A percentile compares a stretch with the other conserved stretches of the same genome.
phyloP scores from a whole-genome alignment of 2,329 filamentous ascomycete genomes.

The Colletotrichum destructivum region DNA sequence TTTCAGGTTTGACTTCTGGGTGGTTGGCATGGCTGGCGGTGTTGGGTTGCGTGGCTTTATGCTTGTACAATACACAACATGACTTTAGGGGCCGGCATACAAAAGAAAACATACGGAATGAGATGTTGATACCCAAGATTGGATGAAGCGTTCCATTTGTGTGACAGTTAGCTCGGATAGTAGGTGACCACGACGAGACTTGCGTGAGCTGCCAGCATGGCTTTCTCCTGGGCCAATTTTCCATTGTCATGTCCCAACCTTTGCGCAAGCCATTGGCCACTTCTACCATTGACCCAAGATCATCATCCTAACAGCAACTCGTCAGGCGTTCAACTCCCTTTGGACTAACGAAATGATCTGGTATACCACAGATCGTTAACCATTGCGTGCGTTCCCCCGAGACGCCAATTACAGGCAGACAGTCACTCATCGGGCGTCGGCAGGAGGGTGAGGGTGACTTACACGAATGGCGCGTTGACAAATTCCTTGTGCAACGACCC shows the following conservation, averaged over 20 bases:
- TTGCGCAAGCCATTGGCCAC: neutral
- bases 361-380: no score
- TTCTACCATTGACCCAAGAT: neutral
- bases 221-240: neutral
- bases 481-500: neutral
- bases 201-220: no score
- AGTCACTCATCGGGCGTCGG: neutral
- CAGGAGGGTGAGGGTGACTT: neutral
- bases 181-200: neutral
- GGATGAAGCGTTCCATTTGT: neutral
- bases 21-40: slow-evolving; percentile 42
- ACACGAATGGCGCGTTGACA: neutral
- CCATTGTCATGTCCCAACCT: no score
- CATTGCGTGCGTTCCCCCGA: no score
- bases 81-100: slow-evolving; percentile 42
- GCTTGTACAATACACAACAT: slow-evolving; percentile 43
- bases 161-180: neutral
- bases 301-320: neutral
- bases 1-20: slow-evolving; percentile 39
- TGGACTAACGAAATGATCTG: no score
- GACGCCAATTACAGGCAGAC: no score
- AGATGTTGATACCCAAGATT: slow-evolving; percentile 39
- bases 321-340: neutral
- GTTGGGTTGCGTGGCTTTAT: slow-evolving; percentile 42
- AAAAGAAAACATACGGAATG: slow-evolving; percentile 42